Base-by-base conservation (phyloP, 2,329 filamentous ascomycete genomes). In the Beauveria brongniartii region DNA sequence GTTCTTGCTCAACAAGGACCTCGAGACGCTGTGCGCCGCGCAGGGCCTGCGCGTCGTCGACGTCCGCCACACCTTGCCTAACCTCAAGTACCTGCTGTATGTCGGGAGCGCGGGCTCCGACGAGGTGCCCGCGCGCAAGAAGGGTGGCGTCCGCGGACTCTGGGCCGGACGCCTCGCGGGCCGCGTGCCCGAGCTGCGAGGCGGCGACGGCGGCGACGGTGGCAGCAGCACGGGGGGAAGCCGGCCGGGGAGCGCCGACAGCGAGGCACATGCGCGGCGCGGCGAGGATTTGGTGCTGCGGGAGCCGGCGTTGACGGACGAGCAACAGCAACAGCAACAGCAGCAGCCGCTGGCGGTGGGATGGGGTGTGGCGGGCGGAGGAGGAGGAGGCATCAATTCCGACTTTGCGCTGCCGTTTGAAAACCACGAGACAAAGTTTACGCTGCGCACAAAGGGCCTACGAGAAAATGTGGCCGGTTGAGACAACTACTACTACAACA, bases 1-100 rank as follows among this genome's bases (percentile, higher is more conserved):
- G 70, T 99, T 97, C 68, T 78, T 97, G n/a, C 81, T 99, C 16
- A 97, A 97, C 77, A 97, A 97, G 74, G 80, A 97, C 69, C 92
- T 99, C 61, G 92, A 97, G 67, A 75, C 80, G 0, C 76, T 88
- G 3, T 87, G 84, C 63, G 75, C 78, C 3, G 78, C 80, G 1
- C 86, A 92, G 65, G 88, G 88, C 0, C 77, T 97, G 14, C 86
- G 88, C 52, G 87, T 96, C 1, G 82, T 97, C 64, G 94, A 99
- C 69, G 91, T 97, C 20, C 84, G 94, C 5, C 91, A 97, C 67
- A 96, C 93, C 0, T 77, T 97, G 7, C 92, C 93, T 1, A 99
- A 99, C 69, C 78, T 99, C 10, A 96, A 96, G 72, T 97, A 96
- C 67, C 77, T 97, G 18, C 78, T 97, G 2, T 96, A 95, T 67